These are phyloP conservation scores for Rosa multiflora DNA, from an alignment of 306 rosid species.

Conservation along the genomic window DNA sequence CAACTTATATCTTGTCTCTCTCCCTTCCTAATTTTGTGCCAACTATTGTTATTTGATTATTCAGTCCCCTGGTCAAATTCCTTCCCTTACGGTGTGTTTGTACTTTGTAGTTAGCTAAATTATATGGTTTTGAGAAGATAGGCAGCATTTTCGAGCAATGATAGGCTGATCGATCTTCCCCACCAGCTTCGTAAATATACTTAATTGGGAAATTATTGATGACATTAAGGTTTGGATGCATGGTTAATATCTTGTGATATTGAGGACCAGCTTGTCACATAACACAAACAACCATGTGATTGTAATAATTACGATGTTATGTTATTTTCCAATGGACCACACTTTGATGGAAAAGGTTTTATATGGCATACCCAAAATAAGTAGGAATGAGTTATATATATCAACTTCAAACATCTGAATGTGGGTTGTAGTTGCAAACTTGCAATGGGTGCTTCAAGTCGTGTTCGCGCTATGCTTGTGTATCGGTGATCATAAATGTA, in stretches of 20 bases:
- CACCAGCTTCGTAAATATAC: no score
- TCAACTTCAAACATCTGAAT: background rate
- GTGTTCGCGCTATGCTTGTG: background rate
- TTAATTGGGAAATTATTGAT: background rate
- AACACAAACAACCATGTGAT: constrained; percentile 11
- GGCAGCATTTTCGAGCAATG: no score
- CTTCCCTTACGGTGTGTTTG: no score
- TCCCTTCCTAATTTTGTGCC: no score
- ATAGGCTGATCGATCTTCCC: no score
- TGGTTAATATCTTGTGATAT: background rate
- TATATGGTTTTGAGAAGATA: no score
- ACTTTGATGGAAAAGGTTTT: background rate
- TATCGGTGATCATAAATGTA: background rate
- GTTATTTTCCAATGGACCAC: background rate
- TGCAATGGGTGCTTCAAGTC: background rate
- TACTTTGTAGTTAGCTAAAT: no score
- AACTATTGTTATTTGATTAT: no score
- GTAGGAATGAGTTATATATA: background rate
- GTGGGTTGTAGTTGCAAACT: background rate
- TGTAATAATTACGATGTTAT: background rate
- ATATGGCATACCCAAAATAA: background rate
- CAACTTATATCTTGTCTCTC: background rate
- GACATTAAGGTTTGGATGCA: background rate
- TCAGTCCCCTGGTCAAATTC: no score
- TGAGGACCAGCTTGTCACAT: background rate